Base-by-base conservation (phyloP, 768 basidiomycete species). In the Glaciozyma antarctica region DNA sequence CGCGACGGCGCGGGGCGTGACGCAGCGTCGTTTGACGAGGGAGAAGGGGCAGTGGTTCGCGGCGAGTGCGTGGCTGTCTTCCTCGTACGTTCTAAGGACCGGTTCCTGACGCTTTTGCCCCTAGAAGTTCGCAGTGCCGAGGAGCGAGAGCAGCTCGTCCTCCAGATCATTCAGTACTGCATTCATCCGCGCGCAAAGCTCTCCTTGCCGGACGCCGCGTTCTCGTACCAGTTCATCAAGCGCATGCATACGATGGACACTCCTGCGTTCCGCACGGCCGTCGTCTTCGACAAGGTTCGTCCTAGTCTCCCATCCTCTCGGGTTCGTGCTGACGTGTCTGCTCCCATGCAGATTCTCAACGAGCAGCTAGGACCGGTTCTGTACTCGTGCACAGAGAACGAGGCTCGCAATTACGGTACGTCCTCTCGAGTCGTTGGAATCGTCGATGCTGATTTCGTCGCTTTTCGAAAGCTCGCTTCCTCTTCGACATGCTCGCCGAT, bases 201-300 rank as follows among this genome's bases (percentile, higher is more conserved):
- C n/a, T 94, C 94, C 0, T 92, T 92, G 0, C 89, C 92, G 84
- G 95, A 99, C 76, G 94, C 95, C 30, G 87, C 94, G 62, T 99
- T 86, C 71, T 91, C 90, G 63, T 87, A 90, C 3, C 88, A 90
- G 70, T 86, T 98, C 73, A 87, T 98, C 75, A 87, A 87, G 74
- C 81, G 86, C 19, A 80, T 97, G 66, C 95, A 99, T 71, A 81
- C 83, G 19, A 83, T 86, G 74, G 92, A 90, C n/a, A 93, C 93
- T 0, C 84, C 85, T 13, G 86, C 87, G 3, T 99, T 97, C 76
- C 85, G 87, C 45, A 91, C 91, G 0, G 76, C 95, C 16, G 82
- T 84, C 74, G 85, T 87, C 65, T 95, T 92, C 73, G 86, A 93
- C 76, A 86, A 83, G 78, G 90, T 88, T 62, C 49, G 78, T 71